These are phyloP conservation scores for Sergeia podlipaevii DNA, from an alignment of 208 protist genomes.

Conservation along the genomic window DNA sequence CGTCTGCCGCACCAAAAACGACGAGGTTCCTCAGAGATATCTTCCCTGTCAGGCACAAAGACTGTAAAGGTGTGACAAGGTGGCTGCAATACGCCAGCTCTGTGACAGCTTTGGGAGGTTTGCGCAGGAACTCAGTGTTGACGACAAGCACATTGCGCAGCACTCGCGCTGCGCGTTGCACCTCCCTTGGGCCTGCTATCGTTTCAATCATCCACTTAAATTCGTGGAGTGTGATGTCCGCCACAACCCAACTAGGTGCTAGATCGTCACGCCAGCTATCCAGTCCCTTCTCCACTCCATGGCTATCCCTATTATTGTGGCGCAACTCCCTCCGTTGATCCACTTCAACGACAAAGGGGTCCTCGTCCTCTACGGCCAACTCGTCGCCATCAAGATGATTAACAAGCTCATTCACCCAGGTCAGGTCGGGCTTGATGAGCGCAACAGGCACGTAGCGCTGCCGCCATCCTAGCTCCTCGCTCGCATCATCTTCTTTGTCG, in stretches of 20 bases:
- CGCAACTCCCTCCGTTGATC: slow-evolving; percentile 3
- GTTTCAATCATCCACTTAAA: slow-evolving; percentile 79
- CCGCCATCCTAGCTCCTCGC: neutral
- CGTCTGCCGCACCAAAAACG: slow-evolving; percentile 61
- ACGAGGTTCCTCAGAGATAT: slow-evolving; percentile 48
- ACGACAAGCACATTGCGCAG: slow-evolving; percentile 42
- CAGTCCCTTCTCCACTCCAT: neutral
- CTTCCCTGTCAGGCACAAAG: slow-evolving; percentile 20
- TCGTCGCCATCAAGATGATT: neutral
- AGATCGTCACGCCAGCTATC: neutral
- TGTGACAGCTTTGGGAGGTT: neutral
- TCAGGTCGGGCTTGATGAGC: slow-evolving; percentile 8
- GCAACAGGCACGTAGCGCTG: neutral
- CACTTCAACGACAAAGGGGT: neutral
- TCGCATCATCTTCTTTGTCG: neutral
- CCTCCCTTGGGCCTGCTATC: slow-evolving; percentile 57
- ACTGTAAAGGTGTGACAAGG: slow-evolving; percentile 8
- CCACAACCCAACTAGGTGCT: slow-evolving; percentile 59
- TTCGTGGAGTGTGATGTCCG: slow-evolving; percentile 60
- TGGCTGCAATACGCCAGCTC: neutral
- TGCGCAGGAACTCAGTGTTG: slow-evolving; percentile 21
- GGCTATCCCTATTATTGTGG: neutral
- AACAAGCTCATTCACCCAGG: slow-evolving; percentile 12
- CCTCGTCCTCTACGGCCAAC: neutral
- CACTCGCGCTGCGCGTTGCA: slow-evolving; percentile 39